A percentile compares a stretch with the other conserved stretches of the same genome.
These are phyloP conservation scores for Colletotrichum coccodes DNA, from an alignment of 2,329 filamentous ascomycete species.

Conservation along the genomic window DNA sequence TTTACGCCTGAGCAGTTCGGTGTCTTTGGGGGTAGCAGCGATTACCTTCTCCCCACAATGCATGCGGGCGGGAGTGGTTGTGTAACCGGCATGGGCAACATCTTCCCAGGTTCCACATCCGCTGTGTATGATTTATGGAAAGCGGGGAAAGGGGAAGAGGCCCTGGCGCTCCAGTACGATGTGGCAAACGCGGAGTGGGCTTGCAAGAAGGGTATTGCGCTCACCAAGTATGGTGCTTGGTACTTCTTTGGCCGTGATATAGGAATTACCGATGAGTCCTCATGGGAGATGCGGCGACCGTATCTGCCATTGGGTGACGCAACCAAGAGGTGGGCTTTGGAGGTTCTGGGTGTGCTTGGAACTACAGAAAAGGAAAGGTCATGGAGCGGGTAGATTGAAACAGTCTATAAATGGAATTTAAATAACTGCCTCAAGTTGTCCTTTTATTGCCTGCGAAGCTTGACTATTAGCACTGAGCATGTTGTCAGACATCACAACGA, in stretches of 20 bases:
- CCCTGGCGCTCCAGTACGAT: conserved; percentile 50
- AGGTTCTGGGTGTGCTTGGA: conserved; percentile 50
- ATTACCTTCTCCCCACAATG: conserved; percentile 53
- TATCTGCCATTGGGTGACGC: conserved; percentile 50
- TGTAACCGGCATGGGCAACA: conserved; percentile 56
- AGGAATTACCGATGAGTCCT: conserved; percentile 45
- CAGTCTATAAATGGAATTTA: no score
- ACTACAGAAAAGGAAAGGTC: conserved; percentile 41
- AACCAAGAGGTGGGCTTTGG: conserved; percentile 53
- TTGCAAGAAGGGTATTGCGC: conserved; percentile 58
- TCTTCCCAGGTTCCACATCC: conserved; percentile 55
- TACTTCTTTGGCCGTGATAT: conserved; percentile 50
- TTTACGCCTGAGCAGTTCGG: conserved; percentile 51
- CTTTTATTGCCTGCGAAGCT: no score
- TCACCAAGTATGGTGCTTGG: conserved; percentile 58
- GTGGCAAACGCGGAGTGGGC: conserved; percentile 60
- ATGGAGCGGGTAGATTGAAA: conserved; percentile 8
- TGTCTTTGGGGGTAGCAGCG: conserved; percentile 55
- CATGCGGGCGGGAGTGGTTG: conserved; percentile 52
- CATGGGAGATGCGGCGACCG: conserved; percentile 54
- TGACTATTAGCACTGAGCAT: no score
- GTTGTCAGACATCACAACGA: no score
- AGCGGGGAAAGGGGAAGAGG: conserved; percentile 48
- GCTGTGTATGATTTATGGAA: conserved; percentile 53
- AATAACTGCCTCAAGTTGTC: not conserved